phyloP scores from a whole-genome alignment of 805 yeast species.

The Yarrowia hollandica region DNA sequence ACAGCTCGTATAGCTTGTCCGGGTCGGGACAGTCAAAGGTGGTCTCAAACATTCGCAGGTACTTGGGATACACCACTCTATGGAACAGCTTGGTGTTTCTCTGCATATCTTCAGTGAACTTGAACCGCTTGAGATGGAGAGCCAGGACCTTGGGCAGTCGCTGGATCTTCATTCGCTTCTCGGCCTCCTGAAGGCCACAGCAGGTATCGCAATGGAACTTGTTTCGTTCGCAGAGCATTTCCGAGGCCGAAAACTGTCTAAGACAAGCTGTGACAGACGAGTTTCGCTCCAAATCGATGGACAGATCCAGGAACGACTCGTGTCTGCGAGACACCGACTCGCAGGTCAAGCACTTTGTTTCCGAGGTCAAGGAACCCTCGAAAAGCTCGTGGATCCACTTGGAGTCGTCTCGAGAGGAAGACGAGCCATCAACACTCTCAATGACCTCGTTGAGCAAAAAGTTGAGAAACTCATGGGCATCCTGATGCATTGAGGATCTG shows the following conservation, averaged over 20 bases:
- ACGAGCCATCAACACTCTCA: slow-evolving; percentile 43
- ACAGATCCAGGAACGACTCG: slow-evolving; percentile 82
- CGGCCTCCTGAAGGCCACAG: slow-evolving; percentile 89
- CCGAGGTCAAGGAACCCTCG: slow-evolving; percentile 82
- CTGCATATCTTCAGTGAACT: slow-evolving; percentile 80
- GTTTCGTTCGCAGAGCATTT: slow-evolving; percentile 79
- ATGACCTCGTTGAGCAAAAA: slow-evolving; percentile 77
- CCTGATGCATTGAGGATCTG: slow-evolving; percentile 93
- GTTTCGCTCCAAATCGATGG: slow-evolving; percentile 77
- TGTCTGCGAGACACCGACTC: slow-evolving; percentile 78
- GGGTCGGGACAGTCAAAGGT: slow-evolving; percentile 54
- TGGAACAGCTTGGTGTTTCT: slow-evolving; percentile 84
- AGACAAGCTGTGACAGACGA: slow-evolving; percentile 75
- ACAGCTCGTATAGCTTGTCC: slow-evolving; percentile 71
- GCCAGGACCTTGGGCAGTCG: slow-evolving; percentile 75
- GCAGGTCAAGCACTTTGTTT: slow-evolving; percentile 86
- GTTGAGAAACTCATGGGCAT: slow-evolving; percentile 95
- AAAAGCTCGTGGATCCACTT: slow-evolving; percentile 67
- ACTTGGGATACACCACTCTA: slow-evolving; percentile 76
- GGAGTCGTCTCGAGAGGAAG: slow-evolving; percentile 19
- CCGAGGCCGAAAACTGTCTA: slow-evolving; percentile 80
- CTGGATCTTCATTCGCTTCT: slow-evolving; percentile 79
- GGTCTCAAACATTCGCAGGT: slow-evolving; percentile 64
- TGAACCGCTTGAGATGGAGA: slow-evolving; percentile 86
- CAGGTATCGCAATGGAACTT: slow-evolving; percentile 93